Evolutionary conservation across 2,329 filamentous ascomycete genomes (phyloP), one percentile per base, ranked within the genome.

Genomic region (Dactylella cylindrospora): DNA sequence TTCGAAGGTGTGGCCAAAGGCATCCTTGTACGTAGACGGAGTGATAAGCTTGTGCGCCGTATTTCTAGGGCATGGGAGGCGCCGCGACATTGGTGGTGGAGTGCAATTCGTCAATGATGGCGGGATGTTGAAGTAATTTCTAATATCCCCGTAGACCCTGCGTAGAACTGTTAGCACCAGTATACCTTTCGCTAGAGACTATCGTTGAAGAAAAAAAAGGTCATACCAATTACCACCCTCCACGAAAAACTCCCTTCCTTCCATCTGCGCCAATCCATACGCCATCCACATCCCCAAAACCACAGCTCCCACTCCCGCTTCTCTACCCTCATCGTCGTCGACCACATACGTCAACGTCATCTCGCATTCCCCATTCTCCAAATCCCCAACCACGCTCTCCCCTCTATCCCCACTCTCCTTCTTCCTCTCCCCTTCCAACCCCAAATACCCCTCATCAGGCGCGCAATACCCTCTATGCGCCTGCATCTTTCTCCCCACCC

Each of bases 251-350:
- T 55, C 59, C 6, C 59, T 55, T 8, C 40, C 26, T 32, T 64
- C 59, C 12, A 13, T 13, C n/a, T 38, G 31, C 19, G 59, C 49
- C 20, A 64, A 28, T 17, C 50, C 59, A 40, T 64, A 64, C 32
- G 59, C 59, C 59, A 64, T 54, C 55, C 59, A 64, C 29, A 64
- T 22, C 2, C 59, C 59, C 59, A 64, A 44, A 36, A 64, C 50
- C 17, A 54, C 43, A 20, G 45, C 59, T 6, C 59, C 59, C 25
- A 64, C 45, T 0, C 59, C 57, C 3, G 31, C 50, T 23, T 50
- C 59, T 13, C 26, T 3, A 3, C 59, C 50, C 12, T 55, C 47
- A 26, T 28, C 39, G 47, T 64, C 59, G 35, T 55, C 59, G 35
- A 64, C 55, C n/a, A 64, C 59, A 45, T 50, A 64, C 28, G 59